Base-by-base conservation (phyloP, 805 yeast genomes). In the Blastobotrys parvus region DNA sequence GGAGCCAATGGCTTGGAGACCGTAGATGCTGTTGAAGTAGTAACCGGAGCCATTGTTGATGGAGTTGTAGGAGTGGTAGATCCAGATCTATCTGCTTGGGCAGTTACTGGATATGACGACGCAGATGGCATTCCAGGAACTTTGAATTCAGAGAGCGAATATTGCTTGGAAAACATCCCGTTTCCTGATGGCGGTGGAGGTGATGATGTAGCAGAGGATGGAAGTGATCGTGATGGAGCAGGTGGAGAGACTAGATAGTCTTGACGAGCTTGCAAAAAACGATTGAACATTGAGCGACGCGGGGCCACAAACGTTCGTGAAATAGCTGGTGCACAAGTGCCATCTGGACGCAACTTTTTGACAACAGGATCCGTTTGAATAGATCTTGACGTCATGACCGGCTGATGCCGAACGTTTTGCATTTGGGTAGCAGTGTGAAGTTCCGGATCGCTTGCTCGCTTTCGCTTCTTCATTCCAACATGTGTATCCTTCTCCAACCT, bases 401-500 rank as follows among this genome's bases (percentile, higher is more conserved):
- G 29, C n/a, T n/a, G n/a, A n/a, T n/a, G n/a, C n/a, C n/a, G n/a
- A n/a, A n/a, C n/a, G n/a, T n/a, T n/a, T n/a, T n/a, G n/a, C n/a
- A n/a, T n/a, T n/a, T n/a, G n/a, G 11, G 29, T 25, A 25, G 29
- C 29, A 25, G 29, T 25, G 29, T 25, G 29, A 7, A 25, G 11
- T 25, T 25, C 29, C 7, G 29, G 29, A 11, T 25, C 29, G 29
- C 29, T 25, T 7, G 29, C 11, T 8, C 29, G 29, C 29, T 25
- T 25, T 25, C 29, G 7, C 29, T 25, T 25, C 7, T 25, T 25
- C 7, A 11, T 8, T 10, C 43, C 11, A 39, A 34, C 33, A 15
- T 38, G 37, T 8, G 32, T 33, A n/a, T 38, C 35, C 32, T 34
- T 36, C 19, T 52, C 55, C 40, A 47, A 35, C 32, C 46, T 47